Evolutionary conservation across 1,139 yeast genomes (phyloP).

Genomic region (Saccharomyces hybrid): DNA sequence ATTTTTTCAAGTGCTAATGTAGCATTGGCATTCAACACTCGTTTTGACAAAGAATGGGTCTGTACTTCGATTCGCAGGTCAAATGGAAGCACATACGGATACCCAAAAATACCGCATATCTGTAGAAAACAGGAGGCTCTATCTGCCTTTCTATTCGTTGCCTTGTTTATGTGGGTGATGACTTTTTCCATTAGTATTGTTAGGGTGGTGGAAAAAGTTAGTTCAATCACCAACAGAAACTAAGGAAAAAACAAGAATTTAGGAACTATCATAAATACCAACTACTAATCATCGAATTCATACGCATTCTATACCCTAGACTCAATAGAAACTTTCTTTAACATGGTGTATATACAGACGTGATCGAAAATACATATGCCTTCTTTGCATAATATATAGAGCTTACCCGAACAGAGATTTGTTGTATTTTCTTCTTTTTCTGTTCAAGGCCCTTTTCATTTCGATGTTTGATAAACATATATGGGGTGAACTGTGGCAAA

Average conservation of each 20-base stretch:
- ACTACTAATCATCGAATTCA: not conserved
- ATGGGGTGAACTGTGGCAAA: not conserved
- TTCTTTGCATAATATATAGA: not conserved
- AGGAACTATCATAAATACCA: not conserved
- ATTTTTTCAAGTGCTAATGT: conserved; percentile 87
- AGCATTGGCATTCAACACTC: conserved; percentile 75
- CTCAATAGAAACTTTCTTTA: not conserved
- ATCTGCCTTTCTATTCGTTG: conserved; percentile 69
- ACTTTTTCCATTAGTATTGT: conserved; percentile 78
- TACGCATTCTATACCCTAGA: not conserved
- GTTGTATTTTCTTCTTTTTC: not conserved
- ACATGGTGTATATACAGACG: not conserved
- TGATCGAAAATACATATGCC: not conserved
- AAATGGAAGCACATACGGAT: conserved; percentile 8
- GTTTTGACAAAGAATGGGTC: conserved; percentile 78
- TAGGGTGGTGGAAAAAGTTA: conserved; percentile 72
- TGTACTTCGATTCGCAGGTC: conserved; percentile 39
- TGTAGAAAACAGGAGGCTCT: conserved; percentile 78
- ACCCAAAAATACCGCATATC: conserved; percentile 37
- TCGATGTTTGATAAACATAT: not conserved
- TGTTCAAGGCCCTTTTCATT: not conserved
- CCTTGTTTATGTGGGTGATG: conserved; percentile 73
- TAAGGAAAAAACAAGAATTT: not conserved
- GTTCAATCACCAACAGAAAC: conserved; percentile 8
- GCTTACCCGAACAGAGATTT: not conserved